phyloP scores from a whole-genome alignment of 1,284 basidiomycete genomes.

The Sphaerobolus stellatus region DNA sequence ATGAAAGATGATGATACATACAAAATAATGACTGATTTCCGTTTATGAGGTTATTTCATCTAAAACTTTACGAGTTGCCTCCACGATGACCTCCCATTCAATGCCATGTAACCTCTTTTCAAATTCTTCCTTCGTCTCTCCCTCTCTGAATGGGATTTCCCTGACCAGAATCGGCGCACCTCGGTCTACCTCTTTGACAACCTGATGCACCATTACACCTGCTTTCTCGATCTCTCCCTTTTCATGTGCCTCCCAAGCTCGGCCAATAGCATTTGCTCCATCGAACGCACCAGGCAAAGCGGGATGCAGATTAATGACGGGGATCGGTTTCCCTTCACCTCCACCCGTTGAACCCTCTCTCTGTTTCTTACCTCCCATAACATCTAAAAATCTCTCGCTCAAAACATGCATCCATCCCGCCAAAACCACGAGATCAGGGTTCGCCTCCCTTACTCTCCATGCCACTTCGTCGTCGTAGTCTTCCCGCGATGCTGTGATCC shows the following conservation, averaged over 20 bases:
- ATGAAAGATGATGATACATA: no score
- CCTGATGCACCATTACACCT: conserved; percentile 94
- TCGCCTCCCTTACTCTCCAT: conserved; percentile 51
- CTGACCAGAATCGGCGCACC: conserved; percentile 85
- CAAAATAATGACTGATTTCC: no score
- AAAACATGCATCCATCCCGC: conserved; percentile 99
- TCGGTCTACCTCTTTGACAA: conserved; percentile 90
- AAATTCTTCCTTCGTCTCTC: conserved; percentile 73
- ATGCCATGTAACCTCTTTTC: conserved; percentile 78
- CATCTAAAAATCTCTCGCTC: conserved; percentile 46
- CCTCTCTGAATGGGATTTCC: conserved; percentile 73
- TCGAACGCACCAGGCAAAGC: conserved; percentile 95
- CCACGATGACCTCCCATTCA: conserved; percentile 92
- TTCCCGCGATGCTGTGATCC: conserved; percentile 53
- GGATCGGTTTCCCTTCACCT: conserved; percentile 46
- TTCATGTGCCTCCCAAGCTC: conserved; percentile 88
- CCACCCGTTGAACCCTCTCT: neutral
- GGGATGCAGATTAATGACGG: conserved; percentile 96
- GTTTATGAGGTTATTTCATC: conserved; percentile 42
- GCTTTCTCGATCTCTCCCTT: conserved; percentile 74
- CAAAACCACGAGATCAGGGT: conserved; percentile 86
- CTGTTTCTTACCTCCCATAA: conserved; percentile 22
- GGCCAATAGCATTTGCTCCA: conserved; percentile 85
- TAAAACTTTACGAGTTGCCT: conserved; percentile 72
- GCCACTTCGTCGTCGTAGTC: conserved; percentile 91